A percentile compares a stretch with the other conserved stretches of the same genome.
phyloP scores from a whole-genome alignment of 139 green algal species.

The Coelastrella sp. region DNA sequence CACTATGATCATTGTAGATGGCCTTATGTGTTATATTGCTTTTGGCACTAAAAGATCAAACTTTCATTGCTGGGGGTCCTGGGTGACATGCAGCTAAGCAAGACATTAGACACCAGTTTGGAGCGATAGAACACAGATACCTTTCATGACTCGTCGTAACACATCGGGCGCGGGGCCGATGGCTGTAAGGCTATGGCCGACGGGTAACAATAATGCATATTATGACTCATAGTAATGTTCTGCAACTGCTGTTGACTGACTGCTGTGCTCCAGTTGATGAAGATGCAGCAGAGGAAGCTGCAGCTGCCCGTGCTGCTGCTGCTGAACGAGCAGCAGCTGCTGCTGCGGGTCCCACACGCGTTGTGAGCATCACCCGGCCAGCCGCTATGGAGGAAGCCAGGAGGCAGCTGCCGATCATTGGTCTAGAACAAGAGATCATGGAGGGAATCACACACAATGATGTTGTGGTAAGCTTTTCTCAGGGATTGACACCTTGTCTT shows the following conservation, averaged over 20 bases:
- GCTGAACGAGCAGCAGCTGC: conserved; percentile 46
- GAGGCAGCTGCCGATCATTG: conserved; percentile 86
- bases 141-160: no score
- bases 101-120: no score
- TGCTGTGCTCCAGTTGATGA: conserved; percentile 14
- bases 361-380: conserved; percentile 61
- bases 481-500: no score
- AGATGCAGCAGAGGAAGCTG: conserved; percentile 28
- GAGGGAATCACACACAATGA: conserved; percentile 81
- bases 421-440: conserved; percentile 95
- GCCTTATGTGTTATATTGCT: no score
- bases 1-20: no score
- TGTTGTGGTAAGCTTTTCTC: conserved; percentile 65
- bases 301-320: conserved; percentile 37
- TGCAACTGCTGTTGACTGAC: neutral
- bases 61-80: neutral
- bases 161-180: no score
- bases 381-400: conserved; percentile 66
- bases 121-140: no score
- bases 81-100: neutral
- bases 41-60: no score
- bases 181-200: no score
- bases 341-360: conserved; percentile 51
- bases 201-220: no score
- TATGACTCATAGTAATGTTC: neutral